Base-by-base conservation (phyloP, 495 filamentous ascomycete species). In the Annulohypoxylon bovei region DNA sequence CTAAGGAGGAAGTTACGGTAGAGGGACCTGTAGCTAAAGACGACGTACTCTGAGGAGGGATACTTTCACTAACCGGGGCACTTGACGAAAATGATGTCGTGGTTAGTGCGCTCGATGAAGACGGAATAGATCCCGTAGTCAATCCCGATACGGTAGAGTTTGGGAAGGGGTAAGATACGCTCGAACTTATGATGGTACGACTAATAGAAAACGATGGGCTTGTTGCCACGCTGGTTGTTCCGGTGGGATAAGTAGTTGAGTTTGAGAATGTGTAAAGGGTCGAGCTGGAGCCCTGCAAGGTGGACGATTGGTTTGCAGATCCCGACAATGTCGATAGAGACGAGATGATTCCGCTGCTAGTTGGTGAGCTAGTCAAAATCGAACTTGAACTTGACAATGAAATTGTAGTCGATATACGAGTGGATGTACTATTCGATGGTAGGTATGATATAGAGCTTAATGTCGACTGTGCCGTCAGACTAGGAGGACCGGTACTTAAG, bases 91-190 rank as follows among this genome's bases (percentile, higher is more conserved):
- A 42, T 39, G 20, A n/a, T 37, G n/a, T 65, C 20, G 70, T 68
- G 3, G 35, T 18, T 6, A 47, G 40, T 25, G 44, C 28, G 1
- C 58, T 30, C 14, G 63, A 53, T n/a, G 46, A 46, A 12, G 16
- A 33, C 6, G 67, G 30, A 33, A 25, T 27, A 8, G 59, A 56
- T 42, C 37, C 55, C 6, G 60, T 61, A 65, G 55, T 49, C 16
- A 25, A 28, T 7, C 6, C 30, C 28, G 39, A 49, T 46, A 22
- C 27, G 11, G 70, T 76, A 20, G 74, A 75, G 39, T 77, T 77
- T n/a, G 40, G 33, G 7, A 64, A 44, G 1, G 74, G 66, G 60
- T 70, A 75, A 8, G 72, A 62, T 28, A 40, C 50, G 7, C 40
- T 61, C 30, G 62, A 46, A 52, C 40, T 66, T 22, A 50, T 65